Conservation (phyloP, 2,329 filamentous ascomycete species). For the Aspergillus pseudoterreus region DNA sequence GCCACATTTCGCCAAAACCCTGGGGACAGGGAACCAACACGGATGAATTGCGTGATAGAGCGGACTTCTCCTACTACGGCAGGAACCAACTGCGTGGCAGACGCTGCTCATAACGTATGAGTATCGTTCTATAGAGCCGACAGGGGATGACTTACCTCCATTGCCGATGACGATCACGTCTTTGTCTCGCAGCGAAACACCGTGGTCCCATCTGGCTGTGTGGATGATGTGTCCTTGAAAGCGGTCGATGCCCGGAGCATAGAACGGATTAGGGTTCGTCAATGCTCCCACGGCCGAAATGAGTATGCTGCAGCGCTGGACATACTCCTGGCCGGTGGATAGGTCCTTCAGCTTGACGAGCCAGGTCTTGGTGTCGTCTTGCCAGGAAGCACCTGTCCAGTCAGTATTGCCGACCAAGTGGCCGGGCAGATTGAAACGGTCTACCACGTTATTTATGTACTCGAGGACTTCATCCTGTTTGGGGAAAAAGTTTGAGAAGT, state of each 20-base stretch:
- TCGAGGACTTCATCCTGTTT: too few species aligned
- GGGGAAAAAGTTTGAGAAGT: too few species aligned
- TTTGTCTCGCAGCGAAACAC: background rate
- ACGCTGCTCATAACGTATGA: constrained; percentile 5
- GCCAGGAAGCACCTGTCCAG: too few species aligned
- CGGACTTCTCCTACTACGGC: constrained; percentile 7
- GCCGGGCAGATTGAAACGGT: too few species aligned
- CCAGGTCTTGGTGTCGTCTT: too few species aligned
- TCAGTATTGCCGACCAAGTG: too few species aligned
- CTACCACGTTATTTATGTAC: too few species aligned
- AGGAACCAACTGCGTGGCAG: constrained; percentile 12
- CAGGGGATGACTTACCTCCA: constrained; percentile 6
- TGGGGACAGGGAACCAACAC: background rate
- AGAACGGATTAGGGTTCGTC: constrained; percentile 5
- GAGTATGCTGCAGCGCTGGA: background rate
- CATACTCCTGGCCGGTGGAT: too few species aligned
- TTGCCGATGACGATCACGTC: constrained; percentile 15
- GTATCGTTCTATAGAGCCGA: background rate
- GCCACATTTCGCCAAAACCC: background rate
- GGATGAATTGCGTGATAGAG: constrained; percentile 12
- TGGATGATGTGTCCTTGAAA: constrained; percentile 13
- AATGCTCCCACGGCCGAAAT: constrained; percentile 14
- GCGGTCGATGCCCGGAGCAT: background rate
- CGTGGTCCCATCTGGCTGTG: constrained; percentile 11
- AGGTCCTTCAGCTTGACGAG: too few species aligned